Conservation (phyloP, 2,329 filamentous ascomycete genomes). For the Fonsecaea erecta region DNA sequence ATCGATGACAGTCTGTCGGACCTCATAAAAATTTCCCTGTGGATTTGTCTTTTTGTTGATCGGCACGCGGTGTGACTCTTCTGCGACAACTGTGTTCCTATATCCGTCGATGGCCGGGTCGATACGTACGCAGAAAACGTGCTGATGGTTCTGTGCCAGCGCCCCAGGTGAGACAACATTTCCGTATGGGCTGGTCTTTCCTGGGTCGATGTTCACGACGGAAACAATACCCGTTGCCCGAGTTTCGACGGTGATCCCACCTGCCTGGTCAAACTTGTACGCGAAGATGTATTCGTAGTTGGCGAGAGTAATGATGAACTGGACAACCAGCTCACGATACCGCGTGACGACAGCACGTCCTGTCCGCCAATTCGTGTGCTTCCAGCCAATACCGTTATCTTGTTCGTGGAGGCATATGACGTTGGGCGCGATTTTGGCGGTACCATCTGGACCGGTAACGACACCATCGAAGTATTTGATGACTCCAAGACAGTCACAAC, state of each 20-base stretch:
- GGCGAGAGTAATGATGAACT: conserved; percentile 70
- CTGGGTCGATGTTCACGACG: conserved; percentile 63
- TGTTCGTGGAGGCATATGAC: conserved; percentile 72
- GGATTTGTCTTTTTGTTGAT: conserved; percentile 62
- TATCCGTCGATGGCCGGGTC: conserved; percentile 67
- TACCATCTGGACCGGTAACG: conserved; percentile 59
- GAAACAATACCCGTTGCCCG: conserved; percentile 70
- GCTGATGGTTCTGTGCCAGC: conserved; percentile 71
- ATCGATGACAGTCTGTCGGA: conserved; percentile 56
- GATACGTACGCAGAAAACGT: conserved; percentile 68
- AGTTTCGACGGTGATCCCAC: conserved; percentile 64
- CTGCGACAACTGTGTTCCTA: conserved; percentile 58
- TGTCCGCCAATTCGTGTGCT: conserved; percentile 72
- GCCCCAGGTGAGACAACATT: conserved; percentile 68
- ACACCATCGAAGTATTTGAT: conserved; percentile 69
- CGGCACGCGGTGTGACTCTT: conserved; percentile 58
- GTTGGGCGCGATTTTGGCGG: conserved; percentile 58
- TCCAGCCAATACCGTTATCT: conserved; percentile 71
- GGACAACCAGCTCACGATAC: conserved; percentile 66
- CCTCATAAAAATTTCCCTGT: conserved; percentile 64
- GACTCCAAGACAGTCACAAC: conserved; percentile 70
- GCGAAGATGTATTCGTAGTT: conserved; percentile 74
- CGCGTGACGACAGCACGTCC: conserved; percentile 65
- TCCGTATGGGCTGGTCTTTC: conserved; percentile 60
- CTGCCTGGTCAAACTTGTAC: conserved; percentile 68